Evolutionary conservation across 768 basidiomycete genomes (phyloP).

Genomic region (Neoboletus brunneissimus): DNA sequence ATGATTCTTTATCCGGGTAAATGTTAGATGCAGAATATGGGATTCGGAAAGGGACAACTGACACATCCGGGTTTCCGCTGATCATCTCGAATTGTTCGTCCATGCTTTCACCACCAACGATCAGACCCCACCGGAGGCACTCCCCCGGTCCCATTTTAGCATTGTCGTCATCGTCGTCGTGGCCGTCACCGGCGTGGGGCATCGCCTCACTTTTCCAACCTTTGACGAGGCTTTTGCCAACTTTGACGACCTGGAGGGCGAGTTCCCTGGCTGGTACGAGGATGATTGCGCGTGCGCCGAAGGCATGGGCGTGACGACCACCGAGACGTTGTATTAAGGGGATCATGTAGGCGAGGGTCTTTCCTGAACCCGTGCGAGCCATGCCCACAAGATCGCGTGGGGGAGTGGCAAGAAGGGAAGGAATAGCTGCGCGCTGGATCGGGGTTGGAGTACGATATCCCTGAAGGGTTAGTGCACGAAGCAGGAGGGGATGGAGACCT

Average conservation of each 20-base stretch:
- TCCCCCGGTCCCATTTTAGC: slow-evolving; percentile 48
- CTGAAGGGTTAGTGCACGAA: slow-evolving; percentile 84
- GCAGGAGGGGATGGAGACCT: slow-evolving; percentile 82
- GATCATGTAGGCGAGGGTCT: slow-evolving; percentile 93
- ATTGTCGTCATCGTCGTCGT: slow-evolving; percentile 48
- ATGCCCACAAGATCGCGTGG: slow-evolving; percentile 95
- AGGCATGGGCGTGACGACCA: slow-evolving; percentile 72
- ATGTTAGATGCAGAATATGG: slow-evolving; percentile 12
- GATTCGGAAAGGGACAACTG: slow-evolving; percentile 35
- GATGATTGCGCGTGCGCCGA: slow-evolving; percentile 85
- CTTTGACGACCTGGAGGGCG: slow-evolving; percentile 89
- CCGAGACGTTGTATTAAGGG: slow-evolving; percentile 86
- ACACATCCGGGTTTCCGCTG: slow-evolving; percentile 93
- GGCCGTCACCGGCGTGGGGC: slow-evolving; percentile 71
- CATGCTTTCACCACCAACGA: slow-evolving; percentile 93
- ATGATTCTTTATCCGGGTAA: slow-evolving; percentile 63
- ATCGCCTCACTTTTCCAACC: slow-evolving; percentile 66
- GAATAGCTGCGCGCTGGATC: slow-evolving; percentile 89
- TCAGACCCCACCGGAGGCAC: slow-evolving; percentile 81
- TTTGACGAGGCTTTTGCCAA: slow-evolving; percentile 90
- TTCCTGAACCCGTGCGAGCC: slow-evolving; percentile 98
- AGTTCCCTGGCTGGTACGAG: slow-evolving; percentile 92
- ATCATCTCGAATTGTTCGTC: slow-evolving; percentile 98
- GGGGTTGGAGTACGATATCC: slow-evolving; percentile 95
- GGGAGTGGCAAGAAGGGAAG: slow-evolving; percentile 76